These are phyloP conservation scores for Phytophthora hybrid DNA, from an alignment of 352 stramenopile genomes.

Conservation along the genomic window DNA sequence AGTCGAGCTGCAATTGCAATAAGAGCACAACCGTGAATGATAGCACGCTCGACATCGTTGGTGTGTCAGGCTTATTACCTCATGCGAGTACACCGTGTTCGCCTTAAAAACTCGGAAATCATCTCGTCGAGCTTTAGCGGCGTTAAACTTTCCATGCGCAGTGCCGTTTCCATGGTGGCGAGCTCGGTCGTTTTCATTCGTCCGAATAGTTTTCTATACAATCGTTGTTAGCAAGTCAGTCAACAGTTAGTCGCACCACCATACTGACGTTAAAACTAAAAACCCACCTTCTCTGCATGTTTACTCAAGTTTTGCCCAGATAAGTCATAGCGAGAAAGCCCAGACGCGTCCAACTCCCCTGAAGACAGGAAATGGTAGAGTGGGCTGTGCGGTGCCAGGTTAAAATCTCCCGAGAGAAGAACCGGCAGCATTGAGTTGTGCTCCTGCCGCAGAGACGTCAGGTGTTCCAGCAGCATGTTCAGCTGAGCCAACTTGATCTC, in stretches of 20 bases:
- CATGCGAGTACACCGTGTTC: slow-evolving; percentile 31
- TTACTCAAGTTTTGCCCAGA: slow-evolving; percentile 53
- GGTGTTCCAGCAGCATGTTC: slow-evolving; percentile 50
- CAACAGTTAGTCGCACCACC: background rate
- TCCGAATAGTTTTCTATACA: slow-evolving; percentile 38
- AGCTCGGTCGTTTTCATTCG: slow-evolving; percentile 46
- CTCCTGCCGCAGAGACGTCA: slow-evolving; percentile 39
- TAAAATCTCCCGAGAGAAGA: slow-evolving; percentile 75
- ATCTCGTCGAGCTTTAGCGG: slow-evolving; percentile 18
- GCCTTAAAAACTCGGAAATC: slow-evolving; percentile 34
- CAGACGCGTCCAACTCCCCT: slow-evolving; percentile 52
- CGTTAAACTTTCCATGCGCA: slow-evolving; percentile 49
- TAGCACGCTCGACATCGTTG: background rate
- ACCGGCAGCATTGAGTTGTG: slow-evolving; percentile 40
- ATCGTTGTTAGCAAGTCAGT: background rate
- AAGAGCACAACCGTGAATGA: slow-evolving; percentile 6
- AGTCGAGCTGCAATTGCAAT: slow-evolving; percentile 42
- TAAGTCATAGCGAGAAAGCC: slow-evolving; percentile 53
- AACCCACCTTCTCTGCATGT: slow-evolving; percentile 34
- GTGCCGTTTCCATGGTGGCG: slow-evolving; percentile 54
- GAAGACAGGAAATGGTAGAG: slow-evolving; percentile 70
- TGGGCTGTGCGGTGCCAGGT: slow-evolving; percentile 67
- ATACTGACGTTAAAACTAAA: background rate
- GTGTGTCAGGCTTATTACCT: slow-evolving; percentile 36
- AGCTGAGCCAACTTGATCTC: slow-evolving; percentile 76